A percentile compares a stretch with the other conserved stretches of the same genome.
Conservation (phyloP, 495 filamentous ascomycete species). For the Penicillium paradoxum region DNA sequence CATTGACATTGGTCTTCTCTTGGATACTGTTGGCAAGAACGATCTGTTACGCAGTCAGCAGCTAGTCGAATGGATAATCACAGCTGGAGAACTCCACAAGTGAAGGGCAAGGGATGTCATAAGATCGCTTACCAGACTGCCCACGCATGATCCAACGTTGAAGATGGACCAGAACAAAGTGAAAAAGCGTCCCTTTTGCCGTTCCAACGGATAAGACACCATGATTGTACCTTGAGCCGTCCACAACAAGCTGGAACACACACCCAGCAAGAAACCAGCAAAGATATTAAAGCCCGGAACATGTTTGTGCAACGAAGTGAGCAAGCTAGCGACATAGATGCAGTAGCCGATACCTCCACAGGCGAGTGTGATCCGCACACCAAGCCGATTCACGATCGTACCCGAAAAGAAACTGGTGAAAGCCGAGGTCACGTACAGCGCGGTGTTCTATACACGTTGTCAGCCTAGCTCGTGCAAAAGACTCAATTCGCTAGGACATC, state of each 20-base stretch:
- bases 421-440: slow-evolving; percentile 53
- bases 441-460: slow-evolving; percentile 32
- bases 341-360: slow-evolving; percentile 41
- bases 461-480: background rate
- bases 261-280: slow-evolving; percentile 39
- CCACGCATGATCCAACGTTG: slow-evolving; percentile 43
- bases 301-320: slow-evolving; percentile 60
- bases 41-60: slow-evolving; percentile 1
- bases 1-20: slow-evolving; percentile 23
- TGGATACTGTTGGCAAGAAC: slow-evolving; percentile 40
- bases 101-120: too few species aligned
- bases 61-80: background rate
- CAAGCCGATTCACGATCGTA: slow-evolving; percentile 37
- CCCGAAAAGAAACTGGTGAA: slow-evolving; percentile 47
- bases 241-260: slow-evolving; percentile 44
- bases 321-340: slow-evolving; percentile 35
- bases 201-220: slow-evolving; percentile 43
- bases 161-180: slow-evolving; percentile 48
- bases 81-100: too few species aligned
- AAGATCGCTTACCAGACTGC: slow-evolving; percentile 27
- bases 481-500: too few species aligned
- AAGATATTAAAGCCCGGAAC: slow-evolving; percentile 72
- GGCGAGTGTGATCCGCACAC: slow-evolving; percentile 32
- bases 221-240: slow-evolving; percentile 46
- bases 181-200: slow-evolving; percentile 40